Percentiles rank a stretch among this genome's conserved stretches.
These are phyloP conservation scores for Fagopyrum tataricum DNA, from an alignment of 148 eudicot genomes.

Conservation along the genomic window DNA sequence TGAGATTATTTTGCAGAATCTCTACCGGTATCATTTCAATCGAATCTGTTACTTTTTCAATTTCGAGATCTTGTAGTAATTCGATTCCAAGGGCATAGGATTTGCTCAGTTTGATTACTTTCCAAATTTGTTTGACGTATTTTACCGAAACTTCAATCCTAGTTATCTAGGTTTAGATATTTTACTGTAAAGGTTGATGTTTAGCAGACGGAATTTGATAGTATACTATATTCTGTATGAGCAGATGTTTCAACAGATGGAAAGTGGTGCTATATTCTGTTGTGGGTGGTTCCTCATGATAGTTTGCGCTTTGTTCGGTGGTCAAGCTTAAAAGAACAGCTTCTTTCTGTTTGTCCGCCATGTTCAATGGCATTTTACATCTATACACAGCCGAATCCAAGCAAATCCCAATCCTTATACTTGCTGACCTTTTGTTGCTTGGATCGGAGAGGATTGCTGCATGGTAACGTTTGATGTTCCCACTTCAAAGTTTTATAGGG, in stretches of 20 bases:
- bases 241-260: constrained; percentile 77
- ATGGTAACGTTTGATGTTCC: constrained; percentile 35
- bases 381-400: constrained; percentile 32
- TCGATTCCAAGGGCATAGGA: too few relatives aligned
- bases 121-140: too few relatives aligned
- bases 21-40: background rate
- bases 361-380: constrained; percentile 44
- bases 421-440: constrained; percentile 54
- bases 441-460: constrained; percentile 58
- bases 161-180: background rate
- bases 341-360: constrained; percentile 56
- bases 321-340: constrained; percentile 61
- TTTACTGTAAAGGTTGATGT: too few relatives aligned
- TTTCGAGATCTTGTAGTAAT: background rate
- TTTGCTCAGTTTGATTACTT: too few relatives aligned
- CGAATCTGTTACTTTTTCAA: background rate
- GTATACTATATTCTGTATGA: background rate
- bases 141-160: background rate
- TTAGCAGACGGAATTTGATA: too few relatives aligned
- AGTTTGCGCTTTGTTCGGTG: constrained; percentile 39
- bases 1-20: background rate
- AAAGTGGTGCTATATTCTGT: constrained; percentile 65
- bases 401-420: constrained; percentile 44
- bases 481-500: background rate
- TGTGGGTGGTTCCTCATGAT: constrained; percentile 64